Evolutionary conservation across 805 yeast genomes (phyloP), one percentile per base, ranked within the genome.

Genomic region (Zygosaccharomyces lentus): DNA sequence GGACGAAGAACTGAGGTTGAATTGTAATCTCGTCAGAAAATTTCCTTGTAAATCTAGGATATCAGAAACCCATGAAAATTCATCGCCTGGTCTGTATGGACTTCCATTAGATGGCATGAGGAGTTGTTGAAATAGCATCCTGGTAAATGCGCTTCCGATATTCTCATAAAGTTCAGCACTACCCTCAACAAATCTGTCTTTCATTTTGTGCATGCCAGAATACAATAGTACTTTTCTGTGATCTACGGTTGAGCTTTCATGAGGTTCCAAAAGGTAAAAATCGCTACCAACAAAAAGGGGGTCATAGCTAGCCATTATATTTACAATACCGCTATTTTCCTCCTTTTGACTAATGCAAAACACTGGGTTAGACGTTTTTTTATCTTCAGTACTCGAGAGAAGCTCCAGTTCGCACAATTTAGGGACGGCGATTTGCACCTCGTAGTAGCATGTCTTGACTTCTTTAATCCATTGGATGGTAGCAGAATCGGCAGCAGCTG

Each of bases 391-490:
- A 23, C 51, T 52, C 6, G 58, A 54, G 7, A 66, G 53, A 8
- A 62, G 48, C n/a, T 53, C 68, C 58, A 56, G 58, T 37, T 44
- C 47, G 47, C 88, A 82, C 19, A 82, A 64, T 6, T 64, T 58
- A 0, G 81, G 81, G 0, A 81, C 70, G 38, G 70, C 71, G 3
- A 82, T 63, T 23, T 67, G 67, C 62, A 80, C 70, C 51, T 70
- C 70, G 56, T 82, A 82, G 37, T 73, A 74, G 58, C 89, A 82
- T 0, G 82, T 77, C 45, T 70, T 72, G 26, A 71, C 63, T 59
- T 82, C 89, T 40, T 65, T 65, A 2, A 79, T 70, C 57, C 73
- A 73, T 21, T 53, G 48, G 15, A 67, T 61, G 4, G 53, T 51
- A 9, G 58, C 58, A 38, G 59, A 58, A 4, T 52, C 55, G 21